A percentile compares a stretch with the other conserved stretches of the same genome.
phyloP scores from a whole-genome alignment of 2,329 filamentous ascomycete genomes.

The Coniella lustricola region DNA sequence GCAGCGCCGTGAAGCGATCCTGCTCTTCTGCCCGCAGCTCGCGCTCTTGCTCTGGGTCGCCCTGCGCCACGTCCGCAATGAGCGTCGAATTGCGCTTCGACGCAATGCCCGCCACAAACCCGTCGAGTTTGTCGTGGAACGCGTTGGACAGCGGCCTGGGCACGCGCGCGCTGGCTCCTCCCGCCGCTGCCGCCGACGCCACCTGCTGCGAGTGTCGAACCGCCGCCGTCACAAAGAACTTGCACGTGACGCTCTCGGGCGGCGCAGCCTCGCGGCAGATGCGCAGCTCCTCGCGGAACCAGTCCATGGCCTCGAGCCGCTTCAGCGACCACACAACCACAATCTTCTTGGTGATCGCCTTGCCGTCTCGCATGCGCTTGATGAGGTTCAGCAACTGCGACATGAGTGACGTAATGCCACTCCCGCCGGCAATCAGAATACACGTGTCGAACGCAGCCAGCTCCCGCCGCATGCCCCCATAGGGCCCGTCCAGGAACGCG shows the following conservation, averaged over 20 bases:
- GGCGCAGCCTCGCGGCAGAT: conserved; percentile 88
- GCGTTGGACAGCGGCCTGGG: conserved; percentile 63
- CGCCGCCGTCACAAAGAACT: conserved; percentile 86
- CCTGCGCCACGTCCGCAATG: conserved; percentile 74
- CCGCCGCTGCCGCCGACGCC: too few species aligned
- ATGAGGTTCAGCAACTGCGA: conserved; percentile 90
- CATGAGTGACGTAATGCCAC: conserved; percentile 87
- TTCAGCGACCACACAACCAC: conserved; percentile 93
- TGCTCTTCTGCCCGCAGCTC: conserved; percentile 76
- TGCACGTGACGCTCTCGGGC: conserved; percentile 81
- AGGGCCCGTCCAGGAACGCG: conserved; percentile 88
- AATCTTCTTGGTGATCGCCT: conserved; percentile 84
- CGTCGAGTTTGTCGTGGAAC: conserved; percentile 81
- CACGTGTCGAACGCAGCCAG: conserved; percentile 90
- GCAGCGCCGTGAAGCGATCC: conserved; percentile 76
- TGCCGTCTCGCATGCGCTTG: conserved; percentile 90
- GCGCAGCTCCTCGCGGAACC: conserved; percentile 91
- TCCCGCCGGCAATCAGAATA: conserved; percentile 87
- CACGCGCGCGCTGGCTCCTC: conserved; percentile 35
- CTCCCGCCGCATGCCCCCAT: conserved; percentile 87
- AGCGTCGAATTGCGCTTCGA: conserved; percentile 79
- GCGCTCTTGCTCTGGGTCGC: conserved; percentile 70
- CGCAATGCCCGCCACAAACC: conserved; percentile 79
- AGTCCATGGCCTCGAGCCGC: conserved; percentile 87
- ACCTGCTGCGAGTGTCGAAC: conserved; percentile 43